Evolutionary conservation across 2,329 filamentous ascomycete genomes (phyloP).

Genomic region (Aspergillus texensis): DNA sequence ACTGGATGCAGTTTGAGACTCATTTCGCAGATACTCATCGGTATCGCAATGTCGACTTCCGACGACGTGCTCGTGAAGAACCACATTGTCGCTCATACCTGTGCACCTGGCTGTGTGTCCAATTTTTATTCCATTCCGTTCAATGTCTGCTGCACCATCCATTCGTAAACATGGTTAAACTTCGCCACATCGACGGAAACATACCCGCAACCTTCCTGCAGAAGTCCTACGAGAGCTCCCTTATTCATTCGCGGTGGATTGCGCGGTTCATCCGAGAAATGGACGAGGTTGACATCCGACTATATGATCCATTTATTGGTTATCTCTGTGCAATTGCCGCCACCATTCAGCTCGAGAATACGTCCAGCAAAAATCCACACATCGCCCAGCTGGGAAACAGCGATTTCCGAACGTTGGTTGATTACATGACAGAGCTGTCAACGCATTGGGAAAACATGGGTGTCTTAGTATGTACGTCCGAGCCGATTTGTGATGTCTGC

Average conservation of each 20-base stretch:
- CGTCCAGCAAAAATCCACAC: slow-evolving; percentile 27
- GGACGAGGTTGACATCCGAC: slow-evolving; percentile 24
- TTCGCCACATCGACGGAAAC: slow-evolving; percentile 26
- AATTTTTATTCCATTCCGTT: slow-evolving; percentile 30
- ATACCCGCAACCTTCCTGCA: slow-evolving; percentile 30
- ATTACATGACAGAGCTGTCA: slow-evolving; percentile 26
- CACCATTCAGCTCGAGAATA: slow-evolving; percentile 32
- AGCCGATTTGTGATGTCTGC: not conserved
- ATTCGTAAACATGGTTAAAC: slow-evolving; percentile 31
- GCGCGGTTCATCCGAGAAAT: slow-evolving; percentile 28
- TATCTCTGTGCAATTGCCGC: slow-evolving; percentile 32
- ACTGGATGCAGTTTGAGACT: slow-evolving; percentile 31
- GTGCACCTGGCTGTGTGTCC: slow-evolving; percentile 30
- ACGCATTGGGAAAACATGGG: slow-evolving; percentile 26
- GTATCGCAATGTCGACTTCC: slow-evolving; percentile 31
- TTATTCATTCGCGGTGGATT: slow-evolving; percentile 32
- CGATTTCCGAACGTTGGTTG: slow-evolving; percentile 26
- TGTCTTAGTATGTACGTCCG: slow-evolving; percentile 18
- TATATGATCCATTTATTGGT: slow-evolving; percentile 30
- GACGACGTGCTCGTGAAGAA: slow-evolving; percentile 26
- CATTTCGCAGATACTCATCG: slow-evolving; percentile 31
- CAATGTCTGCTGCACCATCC: slow-evolving; percentile 30
- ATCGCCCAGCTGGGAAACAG: slow-evolving; percentile 26
- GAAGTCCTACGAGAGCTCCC: slow-evolving; percentile 31
- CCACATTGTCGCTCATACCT: slow-evolving; percentile 25